Conservation (phyloP, 2,329 filamentous ascomycete genomes). For the Trichothecium sympodiale region DNA sequence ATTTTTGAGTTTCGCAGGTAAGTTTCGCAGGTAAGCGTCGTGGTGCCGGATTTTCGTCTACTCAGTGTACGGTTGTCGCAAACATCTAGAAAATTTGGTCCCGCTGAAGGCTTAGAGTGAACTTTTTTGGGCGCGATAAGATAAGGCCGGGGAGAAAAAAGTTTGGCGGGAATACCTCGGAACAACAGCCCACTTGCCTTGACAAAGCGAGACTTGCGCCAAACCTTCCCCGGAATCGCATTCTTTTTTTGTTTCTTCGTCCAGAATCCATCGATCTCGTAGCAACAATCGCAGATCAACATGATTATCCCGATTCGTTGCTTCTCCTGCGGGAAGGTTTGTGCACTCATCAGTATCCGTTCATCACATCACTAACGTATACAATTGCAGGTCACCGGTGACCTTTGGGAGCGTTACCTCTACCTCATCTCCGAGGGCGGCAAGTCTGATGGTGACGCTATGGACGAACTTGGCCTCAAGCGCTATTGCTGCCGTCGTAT, state of each 20-base stretch:
- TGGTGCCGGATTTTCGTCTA: constrained; percentile 1
- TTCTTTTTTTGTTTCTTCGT: neutral
- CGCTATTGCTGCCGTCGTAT: constrained; percentile 98
- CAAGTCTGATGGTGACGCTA: constrained; percentile 73
- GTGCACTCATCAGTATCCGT: constrained; percentile 10
- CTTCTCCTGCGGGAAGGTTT: constrained; percentile 97
- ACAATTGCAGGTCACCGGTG: constrained; percentile 69
- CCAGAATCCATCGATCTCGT: neutral
- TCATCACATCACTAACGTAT: constrained; percentile 12
- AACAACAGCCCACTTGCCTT: neutral
- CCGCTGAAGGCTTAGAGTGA: constrained; percentile 16
- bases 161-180: constrained; percentile 6
- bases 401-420: constrained; percentile 95
- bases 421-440: constrained; percentile 68
- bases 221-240: neutral
- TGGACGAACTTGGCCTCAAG: constrained; percentile 88
- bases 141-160: constrained; percentile 16
- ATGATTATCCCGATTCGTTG: constrained; percentile 99
- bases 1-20: neutral
- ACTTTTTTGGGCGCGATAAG: constrained; percentile 29
- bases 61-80: neutral
- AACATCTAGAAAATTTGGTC: constrained; percentile 27
- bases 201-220: neutral
- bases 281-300: constrained; percentile 21
- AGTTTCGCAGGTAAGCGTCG: constrained; percentile 1